Base-by-base conservation (phyloP, 768 basidiomycete genomes). In the Wakefieldia striispora region DNA sequence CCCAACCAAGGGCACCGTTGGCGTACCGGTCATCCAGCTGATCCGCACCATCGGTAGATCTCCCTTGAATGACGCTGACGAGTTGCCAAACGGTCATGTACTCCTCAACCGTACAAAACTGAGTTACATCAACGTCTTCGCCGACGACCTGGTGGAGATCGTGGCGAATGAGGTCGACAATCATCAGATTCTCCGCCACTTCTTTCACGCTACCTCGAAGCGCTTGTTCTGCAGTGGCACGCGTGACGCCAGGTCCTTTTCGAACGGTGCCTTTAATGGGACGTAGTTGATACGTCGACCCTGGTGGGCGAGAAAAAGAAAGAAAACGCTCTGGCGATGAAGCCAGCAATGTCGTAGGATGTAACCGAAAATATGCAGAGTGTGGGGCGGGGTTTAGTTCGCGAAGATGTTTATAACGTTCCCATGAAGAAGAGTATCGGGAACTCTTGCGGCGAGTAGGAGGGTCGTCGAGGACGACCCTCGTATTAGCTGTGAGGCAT, bases 121-220 rank as follows among this genome's bases (percentile, higher is more conserved):
- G 84, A 48, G 80, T 84, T 6, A 95, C 91, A 12, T 77, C 65
- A 8, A 98, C 94, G 46, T 86, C 77, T 34, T 89, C 85, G 1
- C 90, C 91, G 17, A 95, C 79, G 47, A 87, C 84, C 26, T 82
- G 82, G 57, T 95, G 84, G 29, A 98, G 73, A 69, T 98, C 95
- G 56, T 97, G 90, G 29, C 93, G 82, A 60, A 95, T 95, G 41
- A 98, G 81, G 65, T 97, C 95, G 21, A 97, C 95, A 54, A 98
- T 97, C 95, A 98, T 97, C 49, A 98, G 70, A 64, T 98, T 98
- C 72, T 97, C 95, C 0, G 94, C 95, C 2, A 95, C 83, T 67
- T 98, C 95, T 66, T 98, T 98, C 37, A 72, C 74, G 65, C 79
- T 87, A 6, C 85, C 84, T 13, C 73, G 74, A 49, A 88, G 68